phyloP scores from a whole-genome alignment of 768 basidiomycete species.

The Suillus ampliporus region DNA sequence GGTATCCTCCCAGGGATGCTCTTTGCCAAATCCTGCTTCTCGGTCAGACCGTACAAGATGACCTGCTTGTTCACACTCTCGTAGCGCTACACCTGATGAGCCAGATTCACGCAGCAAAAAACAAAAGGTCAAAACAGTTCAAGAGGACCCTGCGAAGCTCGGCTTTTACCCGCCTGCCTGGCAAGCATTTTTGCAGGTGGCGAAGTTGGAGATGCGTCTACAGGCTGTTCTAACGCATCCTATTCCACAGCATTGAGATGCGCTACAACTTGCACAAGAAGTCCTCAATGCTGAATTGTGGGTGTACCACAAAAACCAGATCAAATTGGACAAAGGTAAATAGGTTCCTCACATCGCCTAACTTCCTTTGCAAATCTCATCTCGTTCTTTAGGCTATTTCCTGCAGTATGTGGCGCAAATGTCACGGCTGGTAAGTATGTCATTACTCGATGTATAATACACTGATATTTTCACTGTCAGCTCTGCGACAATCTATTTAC shows the following conservation, averaged over 20 bases:
- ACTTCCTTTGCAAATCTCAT: not conserved
- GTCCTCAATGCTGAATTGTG: not conserved
- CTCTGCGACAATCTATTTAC: not conserved
- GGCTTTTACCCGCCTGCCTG: not conserved
- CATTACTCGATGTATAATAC: not conserved
- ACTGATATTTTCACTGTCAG: not conserved
- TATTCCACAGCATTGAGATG: not conserved
- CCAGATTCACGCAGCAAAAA: not conserved
- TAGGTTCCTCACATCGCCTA: not conserved
- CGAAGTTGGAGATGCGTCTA: not conserved
- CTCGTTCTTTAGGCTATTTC: not conserved
- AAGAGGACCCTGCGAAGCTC: not conserved
- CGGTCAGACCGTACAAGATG: not conserved
- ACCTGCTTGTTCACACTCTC: not conserved
- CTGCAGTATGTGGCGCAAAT: not conserved
- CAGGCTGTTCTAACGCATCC: not conserved
- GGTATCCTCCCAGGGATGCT: not conserved
- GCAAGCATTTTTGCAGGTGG: too few species aligned
- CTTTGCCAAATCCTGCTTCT: too few species aligned
- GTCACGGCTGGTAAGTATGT: not conserved
- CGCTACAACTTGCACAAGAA: not conserved
- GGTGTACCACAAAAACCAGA: not conserved
- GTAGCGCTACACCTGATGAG: not conserved
- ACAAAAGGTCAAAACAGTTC: not conserved
- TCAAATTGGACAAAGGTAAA: not conserved